phyloP scores from a whole-genome alignment of 179 eudicot species.

The Spergularia azorica region DNA sequence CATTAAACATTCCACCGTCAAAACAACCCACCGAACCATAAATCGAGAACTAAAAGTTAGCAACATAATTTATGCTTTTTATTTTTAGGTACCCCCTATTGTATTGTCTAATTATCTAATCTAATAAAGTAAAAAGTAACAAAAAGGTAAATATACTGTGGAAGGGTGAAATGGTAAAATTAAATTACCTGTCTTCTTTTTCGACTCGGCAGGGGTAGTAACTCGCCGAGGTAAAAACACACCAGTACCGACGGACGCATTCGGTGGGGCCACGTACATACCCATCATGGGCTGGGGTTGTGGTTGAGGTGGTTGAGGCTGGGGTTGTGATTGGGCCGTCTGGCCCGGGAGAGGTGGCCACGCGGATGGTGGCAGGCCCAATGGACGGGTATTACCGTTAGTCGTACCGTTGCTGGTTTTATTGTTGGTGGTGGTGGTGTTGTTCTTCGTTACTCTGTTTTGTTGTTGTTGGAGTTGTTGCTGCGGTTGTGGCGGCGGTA shows the following conservation, averaged over 20 bases:
- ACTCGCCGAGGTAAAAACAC: conserved; percentile 9
- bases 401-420: not conserved
- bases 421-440: not conserved
- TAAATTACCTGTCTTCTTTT: conserved; percentile 22
- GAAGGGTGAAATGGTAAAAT: not conserved
- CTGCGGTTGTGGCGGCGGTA: conserved; percentile 19
- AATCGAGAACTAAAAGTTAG: conserved; percentile 3
- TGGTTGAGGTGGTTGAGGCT: not conserved
- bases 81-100: no score
- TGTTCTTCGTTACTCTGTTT: conserved; percentile 22
- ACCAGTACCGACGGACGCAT: conserved; percentile 27
- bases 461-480: not conserved
- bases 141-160: no score
- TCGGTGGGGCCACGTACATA: conserved; percentile 17
- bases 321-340: conserved; percentile 8
- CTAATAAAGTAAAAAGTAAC: no score
- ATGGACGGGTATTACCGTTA: conserved; percentile 18
- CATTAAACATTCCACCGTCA: conserved; percentile 20
- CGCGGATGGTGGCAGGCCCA: conserved; percentile 34
- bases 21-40: not conserved
- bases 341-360: conserved; percentile 37
- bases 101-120: no score
- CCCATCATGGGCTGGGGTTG: conserved; percentile 7
- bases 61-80: not conserved
- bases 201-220: not conserved